Percentiles rank a stretch among this genome's conserved stretches.
Evolutionary conservation across 2,329 filamentous ascomycete species (phyloP).

Genomic region (Trichoderma afroharzianum): DNA sequence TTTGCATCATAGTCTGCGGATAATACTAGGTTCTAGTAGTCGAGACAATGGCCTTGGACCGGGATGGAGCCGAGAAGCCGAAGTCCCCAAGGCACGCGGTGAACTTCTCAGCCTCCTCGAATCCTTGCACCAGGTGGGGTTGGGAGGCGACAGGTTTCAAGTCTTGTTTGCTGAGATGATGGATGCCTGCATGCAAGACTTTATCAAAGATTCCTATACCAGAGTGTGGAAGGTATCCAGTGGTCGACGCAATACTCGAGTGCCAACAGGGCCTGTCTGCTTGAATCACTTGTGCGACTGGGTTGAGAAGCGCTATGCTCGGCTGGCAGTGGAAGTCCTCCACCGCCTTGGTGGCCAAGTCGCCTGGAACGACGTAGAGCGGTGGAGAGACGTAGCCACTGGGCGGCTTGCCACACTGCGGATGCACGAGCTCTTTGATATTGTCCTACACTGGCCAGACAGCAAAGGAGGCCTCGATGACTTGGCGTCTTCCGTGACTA

Average conservation of each 20-base stretch:
- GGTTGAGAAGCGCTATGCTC: conserved; percentile 64
- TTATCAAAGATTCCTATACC: conserved; percentile 59
- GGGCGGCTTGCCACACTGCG: conserved; percentile 65
- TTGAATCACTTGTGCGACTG: conserved; percentile 60
- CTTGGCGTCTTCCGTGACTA: conserved; percentile 66
- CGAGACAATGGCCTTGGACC: conserved; percentile 17
- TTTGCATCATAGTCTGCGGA: conserved; percentile 49
- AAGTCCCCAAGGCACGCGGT: conserved; percentile 40
- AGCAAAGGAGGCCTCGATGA: conserved; percentile 71
- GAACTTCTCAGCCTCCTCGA: conserved; percentile 55
- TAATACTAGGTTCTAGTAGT: conserved; percentile 39
- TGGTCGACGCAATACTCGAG: conserved; percentile 20
- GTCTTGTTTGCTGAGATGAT: conserved; percentile 69
- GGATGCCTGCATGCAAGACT: conserved; percentile 61
- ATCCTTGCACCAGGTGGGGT: conserved; percentile 60
- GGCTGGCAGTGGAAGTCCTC: conserved; percentile 61
- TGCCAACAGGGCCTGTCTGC: conserved; percentile 44
- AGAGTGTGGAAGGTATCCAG: conserved; percentile 52
- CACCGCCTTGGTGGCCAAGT: conserved; percentile 44
- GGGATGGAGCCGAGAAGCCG: conserved; percentile 23
- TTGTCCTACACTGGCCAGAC: conserved; percentile 70
- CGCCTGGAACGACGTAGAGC: conserved; percentile 56
- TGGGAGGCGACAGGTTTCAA: conserved; percentile 67
- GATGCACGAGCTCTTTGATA: conserved; percentile 72
- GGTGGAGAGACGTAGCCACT: conserved; percentile 68